These are phyloP conservation scores for Striga asiatica DNA, from an alignment of 257 asterid genomes.

Conservation along the genomic window DNA sequence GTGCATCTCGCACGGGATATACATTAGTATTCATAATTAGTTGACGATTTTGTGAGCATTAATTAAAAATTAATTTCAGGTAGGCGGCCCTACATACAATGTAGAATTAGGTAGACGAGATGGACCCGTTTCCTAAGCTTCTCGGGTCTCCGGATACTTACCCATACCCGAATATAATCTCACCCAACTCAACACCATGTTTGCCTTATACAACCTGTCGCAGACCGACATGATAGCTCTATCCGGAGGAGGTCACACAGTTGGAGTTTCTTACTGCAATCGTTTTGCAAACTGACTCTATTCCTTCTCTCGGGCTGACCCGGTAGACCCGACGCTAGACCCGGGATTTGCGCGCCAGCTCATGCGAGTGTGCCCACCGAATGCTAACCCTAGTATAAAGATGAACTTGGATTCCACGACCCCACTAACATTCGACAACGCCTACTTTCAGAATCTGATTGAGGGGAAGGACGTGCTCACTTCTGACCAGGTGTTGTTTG, in stretches of 20 bases:
- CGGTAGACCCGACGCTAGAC: constrained; percentile 53
- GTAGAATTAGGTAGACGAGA: constrained; percentile 72
- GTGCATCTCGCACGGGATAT: no score
- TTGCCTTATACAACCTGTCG: constrained; percentile 34
- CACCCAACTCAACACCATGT: constrained; percentile 29
- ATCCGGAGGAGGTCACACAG: constrained; percentile 52
- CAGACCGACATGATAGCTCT: constrained; percentile 58
- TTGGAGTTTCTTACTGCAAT: constrained; percentile 71
- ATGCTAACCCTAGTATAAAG: constrained; percentile 39
- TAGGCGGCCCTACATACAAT: constrained; percentile 50
- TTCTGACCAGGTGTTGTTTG: no score
- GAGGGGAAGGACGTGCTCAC: no score
- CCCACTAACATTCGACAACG: no score
- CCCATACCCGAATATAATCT: constrained; percentile 48
- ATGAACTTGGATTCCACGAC: constrained; percentile 44
- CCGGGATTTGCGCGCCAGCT: constrained; percentile 46
- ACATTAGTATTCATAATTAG: not conserved
- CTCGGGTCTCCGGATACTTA: constrained; percentile 43
- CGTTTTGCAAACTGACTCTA: constrained; percentile 51
- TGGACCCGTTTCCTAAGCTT: constrained; percentile 42
- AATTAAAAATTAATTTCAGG: constrained; percentile 22
- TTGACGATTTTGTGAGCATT: not conserved
- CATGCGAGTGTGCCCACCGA: constrained; percentile 42
- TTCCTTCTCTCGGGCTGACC: constrained; percentile 35
- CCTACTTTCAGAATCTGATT: no score